Evolutionary conservation across 345 rosid species (phyloP).

Genomic region (rapeseed (Brassica napus)): Da-Ae NC_063449.1:25292001-25292500

Average conservation of each 20-base stretch:
- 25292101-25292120: constrained; percentile 62
- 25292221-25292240: constrained; percentile 15
- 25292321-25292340: constrained; percentile 4
- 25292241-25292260: constrained; percentile 48
- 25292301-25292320: not conserved
- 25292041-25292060: constrained; percentile 53
- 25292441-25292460: constrained; percentile 75
- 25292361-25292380: constrained; percentile 56
- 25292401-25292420: constrained; percentile 75
- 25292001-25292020: not conserved
- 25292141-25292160: constrained; percentile 90
- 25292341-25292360: constrained; percentile 16
- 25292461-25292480: constrained; percentile 95
- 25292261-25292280: constrained; percentile 59
- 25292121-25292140: constrained; percentile 79
- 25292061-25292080: constrained; percentile 68
- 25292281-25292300: constrained; percentile 49
- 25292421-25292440: constrained; percentile 68
- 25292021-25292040: constrained; percentile 55
- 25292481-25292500: constrained; percentile 81
- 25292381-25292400: constrained; percentile 72
- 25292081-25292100: constrained; percentile 64
- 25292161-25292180: constrained; percentile 15
- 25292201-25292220: constrained; percentile 5
- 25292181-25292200: constrained; percentile 7